Percentiles rank a stretch among this genome's conserved stretches.
phyloP scores from a whole-genome alignment of 495 filamentous ascomycete species.

The Talaromyces thailandensis region DNA sequence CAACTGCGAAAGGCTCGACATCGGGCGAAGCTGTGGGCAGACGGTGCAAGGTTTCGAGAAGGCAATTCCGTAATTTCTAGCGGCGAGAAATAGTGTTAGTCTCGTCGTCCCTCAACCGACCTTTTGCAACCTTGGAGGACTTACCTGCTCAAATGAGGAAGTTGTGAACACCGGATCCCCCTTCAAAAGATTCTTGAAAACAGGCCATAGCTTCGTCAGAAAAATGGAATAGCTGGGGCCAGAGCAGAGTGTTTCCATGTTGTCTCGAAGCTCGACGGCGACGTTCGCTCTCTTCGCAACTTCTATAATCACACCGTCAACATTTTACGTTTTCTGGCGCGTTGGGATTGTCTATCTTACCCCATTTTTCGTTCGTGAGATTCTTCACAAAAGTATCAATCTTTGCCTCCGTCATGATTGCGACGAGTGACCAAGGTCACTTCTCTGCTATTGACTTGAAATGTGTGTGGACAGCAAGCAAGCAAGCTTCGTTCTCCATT shows the following conservation, averaged over 20 bases:
- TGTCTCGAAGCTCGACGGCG: conserved; percentile 75
- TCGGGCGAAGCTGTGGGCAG: conserved; percentile 75
- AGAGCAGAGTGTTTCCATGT: conserved; percentile 63
- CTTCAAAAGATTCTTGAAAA: conserved; percentile 78
- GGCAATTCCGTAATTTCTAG: conserved; percentile 81
- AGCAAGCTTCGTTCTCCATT: background rate
- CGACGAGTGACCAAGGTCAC: conserved; percentile 1
- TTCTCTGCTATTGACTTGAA: background rate
- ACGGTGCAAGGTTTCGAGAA: conserved; percentile 90
- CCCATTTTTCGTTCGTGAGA: conserved; percentile 49
- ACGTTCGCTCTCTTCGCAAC: conserved; percentile 65
- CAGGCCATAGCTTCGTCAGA: conserved; percentile 75
- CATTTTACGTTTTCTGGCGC: background rate
- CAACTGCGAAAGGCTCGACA: conserved; percentile 76
- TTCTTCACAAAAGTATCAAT: conserved; percentile 53
- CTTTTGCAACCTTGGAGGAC: conserved; percentile 8
- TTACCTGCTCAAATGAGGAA: conserved; percentile 73
- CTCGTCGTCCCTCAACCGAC: conserved; percentile 5
- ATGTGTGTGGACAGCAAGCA: background rate
- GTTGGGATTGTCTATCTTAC: conserved; percentile 25
- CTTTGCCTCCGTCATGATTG: conserved; percentile 37
- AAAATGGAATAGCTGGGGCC: conserved; percentile 63
- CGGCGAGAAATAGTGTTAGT: conserved; percentile 10
- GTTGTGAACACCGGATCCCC: conserved; percentile 88
- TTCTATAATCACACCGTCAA: conserved; percentile 40